These are phyloP conservation scores for Crithidia brevicula DNA, from an alignment of 208 protist genomes.

Conservation along the genomic window DNA sequence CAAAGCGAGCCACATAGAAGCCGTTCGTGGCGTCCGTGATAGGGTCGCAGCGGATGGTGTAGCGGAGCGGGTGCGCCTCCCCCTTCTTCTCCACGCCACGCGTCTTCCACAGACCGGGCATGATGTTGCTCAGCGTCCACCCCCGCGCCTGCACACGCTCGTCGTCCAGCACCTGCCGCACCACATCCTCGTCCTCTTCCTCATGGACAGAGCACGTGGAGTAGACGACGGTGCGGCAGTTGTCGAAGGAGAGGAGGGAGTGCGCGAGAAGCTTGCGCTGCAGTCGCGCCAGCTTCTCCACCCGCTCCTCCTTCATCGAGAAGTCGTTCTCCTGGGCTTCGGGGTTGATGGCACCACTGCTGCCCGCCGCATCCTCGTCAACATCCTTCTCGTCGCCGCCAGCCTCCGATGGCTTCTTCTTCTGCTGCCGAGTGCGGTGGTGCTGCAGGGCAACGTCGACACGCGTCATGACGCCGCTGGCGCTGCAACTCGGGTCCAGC, in stretches of 20 bases:
- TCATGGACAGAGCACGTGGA: constrained; percentile 93
- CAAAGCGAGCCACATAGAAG: constrained; percentile 90
- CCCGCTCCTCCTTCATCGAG: constrained; percentile 64
- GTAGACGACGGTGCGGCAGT: constrained; percentile 90
- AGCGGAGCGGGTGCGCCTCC: constrained; percentile 55
- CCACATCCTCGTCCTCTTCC: constrained; percentile 90
- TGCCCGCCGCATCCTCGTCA: not conserved
- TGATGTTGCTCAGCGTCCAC: constrained; percentile 86
- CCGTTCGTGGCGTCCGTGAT: constrained; percentile 76
- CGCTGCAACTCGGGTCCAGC: constrained; percentile 93
- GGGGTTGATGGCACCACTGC: constrained; percentile 39
- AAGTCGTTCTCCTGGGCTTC: constrained; percentile 52
- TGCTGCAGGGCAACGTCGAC: constrained; percentile 80
- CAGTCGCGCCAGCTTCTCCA: constrained; percentile 76
- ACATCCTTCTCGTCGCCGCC: not conserved
- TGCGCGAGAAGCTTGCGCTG: constrained; percentile 91
- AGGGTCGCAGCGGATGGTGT: constrained; percentile 88
- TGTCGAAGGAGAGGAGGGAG: constrained; percentile 85
- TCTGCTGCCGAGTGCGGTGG: constrained; percentile 30
- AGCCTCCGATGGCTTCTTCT: constrained; percentile 16
- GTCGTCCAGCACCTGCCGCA: constrained; percentile 82
- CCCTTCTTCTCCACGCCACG: constrained; percentile 40
- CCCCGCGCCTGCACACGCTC: constrained; percentile 71
- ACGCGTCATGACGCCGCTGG: constrained; percentile 86
- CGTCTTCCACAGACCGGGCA: constrained; percentile 66